phyloP scores from a whole-genome alignment of 2,329 filamentous ascomycete species.

The Fusarium liriodendri region DNA sequence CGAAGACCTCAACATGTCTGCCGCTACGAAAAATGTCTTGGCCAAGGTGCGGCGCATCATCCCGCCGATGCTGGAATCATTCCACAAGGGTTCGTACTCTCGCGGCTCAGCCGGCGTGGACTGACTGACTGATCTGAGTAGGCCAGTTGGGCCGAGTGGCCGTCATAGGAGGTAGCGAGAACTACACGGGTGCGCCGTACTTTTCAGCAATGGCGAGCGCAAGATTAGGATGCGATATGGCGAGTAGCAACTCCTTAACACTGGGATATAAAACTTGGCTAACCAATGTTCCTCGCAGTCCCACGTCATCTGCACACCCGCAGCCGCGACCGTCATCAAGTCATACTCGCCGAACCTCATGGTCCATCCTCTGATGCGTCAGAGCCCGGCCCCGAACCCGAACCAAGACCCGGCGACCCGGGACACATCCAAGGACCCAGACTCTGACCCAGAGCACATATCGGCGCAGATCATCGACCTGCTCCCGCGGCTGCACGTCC shows the following conservation, averaged over 20 bases:
- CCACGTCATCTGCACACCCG: slow-evolving; percentile 95
- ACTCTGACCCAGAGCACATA: slow-evolving; percentile 69
- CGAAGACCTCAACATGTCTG: slow-evolving; percentile 65
- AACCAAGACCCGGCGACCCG: slow-evolving; percentile 57
- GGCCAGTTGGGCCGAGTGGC: slow-evolving; percentile 92
- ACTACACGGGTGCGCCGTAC: slow-evolving; percentile 97
- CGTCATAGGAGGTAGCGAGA: slow-evolving; percentile 93
- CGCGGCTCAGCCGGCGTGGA: neutral
- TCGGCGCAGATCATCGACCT: slow-evolving; percentile 79
- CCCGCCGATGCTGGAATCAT: slow-evolving; percentile 93
- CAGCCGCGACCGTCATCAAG: slow-evolving; percentile 90
- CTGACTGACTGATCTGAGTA: slow-evolving; percentile 52
- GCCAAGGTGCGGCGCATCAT: slow-evolving; percentile 88
- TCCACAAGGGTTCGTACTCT: slow-evolving; percentile 83
- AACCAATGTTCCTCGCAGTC: slow-evolving; percentile 62
- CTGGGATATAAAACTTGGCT: neutral
- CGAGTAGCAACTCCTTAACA: slow-evolving; percentile 51
- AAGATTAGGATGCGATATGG: slow-evolving; percentile 89
- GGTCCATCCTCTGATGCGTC: slow-evolving; percentile 96
- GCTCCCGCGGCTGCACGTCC: slow-evolving; percentile 87
- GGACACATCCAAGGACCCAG: slow-evolving; percentile 43
- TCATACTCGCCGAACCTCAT: slow-evolving; percentile 98
- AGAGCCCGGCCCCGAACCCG: slow-evolving; percentile 60
- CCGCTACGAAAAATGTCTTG: slow-evolving; percentile 79
- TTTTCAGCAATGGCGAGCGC: slow-evolving; percentile 98